Percentiles rank a stretch among this genome's conserved stretches.
phyloP scores from a whole-genome alignment of 1,284 basidiomycete species.

The Ceratobasidium theobromae region DNA sequence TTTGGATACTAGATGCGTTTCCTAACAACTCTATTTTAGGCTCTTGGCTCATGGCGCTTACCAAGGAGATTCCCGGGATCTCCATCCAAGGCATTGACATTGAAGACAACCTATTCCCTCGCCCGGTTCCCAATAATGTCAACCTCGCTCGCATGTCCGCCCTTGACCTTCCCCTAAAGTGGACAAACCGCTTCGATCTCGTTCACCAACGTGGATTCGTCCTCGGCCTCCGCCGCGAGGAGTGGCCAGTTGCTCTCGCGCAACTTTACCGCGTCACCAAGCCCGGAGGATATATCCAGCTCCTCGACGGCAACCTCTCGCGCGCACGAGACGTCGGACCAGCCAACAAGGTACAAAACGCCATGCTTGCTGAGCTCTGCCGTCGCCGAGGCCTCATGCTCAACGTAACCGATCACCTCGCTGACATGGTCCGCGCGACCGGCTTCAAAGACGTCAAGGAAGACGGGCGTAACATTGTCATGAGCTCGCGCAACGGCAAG shows the following conservation, averaged over 20 bases:
- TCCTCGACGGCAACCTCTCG: constrained; percentile 38
- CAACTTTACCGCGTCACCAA: constrained; percentile 37
- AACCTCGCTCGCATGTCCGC: constrained; percentile 34
- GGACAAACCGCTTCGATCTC: constrained; percentile 37
- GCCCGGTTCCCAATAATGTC: constrained; percentile 27
- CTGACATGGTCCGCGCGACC: constrained; percentile 19
- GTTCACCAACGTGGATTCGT: constrained; percentile 39
- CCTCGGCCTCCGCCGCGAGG: constrained; percentile 34
- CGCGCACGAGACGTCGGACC: constrained; percentile 25
- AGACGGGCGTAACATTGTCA: constrained; percentile 18
- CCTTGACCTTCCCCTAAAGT: constrained; percentile 35
- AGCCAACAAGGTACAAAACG: constrained; percentile 18
- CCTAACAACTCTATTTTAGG: not conserved
- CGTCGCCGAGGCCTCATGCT: constrained; percentile 12
- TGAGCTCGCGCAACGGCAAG: constrained; percentile 28
- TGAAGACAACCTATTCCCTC: constrained; percentile 35
- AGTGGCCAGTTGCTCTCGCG: constrained; percentile 37
- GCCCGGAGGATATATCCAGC: constrained; percentile 38
- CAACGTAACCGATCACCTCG: constrained; percentile 22
- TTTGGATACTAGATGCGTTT: constrained; percentile 11
- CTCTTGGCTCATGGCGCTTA: constrained; percentile 13
- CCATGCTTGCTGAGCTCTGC: constrained; percentile 20
- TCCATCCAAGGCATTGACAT: constrained; percentile 37
- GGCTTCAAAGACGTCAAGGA: constrained; percentile 14
- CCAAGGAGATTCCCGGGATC: constrained; percentile 20